Evolutionary conservation across 2,329 filamentous ascomycete species (phyloP).

Genomic region (Sclerotinia spermophila): DNA sequence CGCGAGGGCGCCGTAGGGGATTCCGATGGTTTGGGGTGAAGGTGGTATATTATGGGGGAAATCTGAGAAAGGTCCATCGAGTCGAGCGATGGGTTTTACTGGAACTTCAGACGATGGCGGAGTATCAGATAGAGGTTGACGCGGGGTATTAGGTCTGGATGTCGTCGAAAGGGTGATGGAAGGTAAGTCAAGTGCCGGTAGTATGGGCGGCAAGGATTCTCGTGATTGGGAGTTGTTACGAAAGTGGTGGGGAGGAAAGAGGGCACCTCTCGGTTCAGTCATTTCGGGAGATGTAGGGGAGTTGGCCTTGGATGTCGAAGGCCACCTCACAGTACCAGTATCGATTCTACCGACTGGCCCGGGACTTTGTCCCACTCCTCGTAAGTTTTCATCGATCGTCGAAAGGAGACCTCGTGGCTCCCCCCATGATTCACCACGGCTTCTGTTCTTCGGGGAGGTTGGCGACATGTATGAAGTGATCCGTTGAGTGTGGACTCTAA

Average conservation of each 20-base stretch:
- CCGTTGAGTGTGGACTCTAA: not conserved
- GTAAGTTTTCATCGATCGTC: not conserved
- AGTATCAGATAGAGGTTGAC: not conserved
- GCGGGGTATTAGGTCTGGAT: slow-evolving; percentile 5
- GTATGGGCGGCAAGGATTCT: not conserved
- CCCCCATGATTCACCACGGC: not conserved
- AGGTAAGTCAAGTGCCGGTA: slow-evolving; percentile 8
- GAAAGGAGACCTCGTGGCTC: slow-evolving; percentile 9
- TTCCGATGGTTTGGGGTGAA: not conserved
- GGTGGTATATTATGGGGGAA: not conserved
- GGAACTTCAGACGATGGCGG: not conserved
- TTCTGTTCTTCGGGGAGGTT: not conserved
- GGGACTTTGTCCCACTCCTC: not conserved
- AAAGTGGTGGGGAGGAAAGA: not conserved
- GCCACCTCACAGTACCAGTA: not conserved
- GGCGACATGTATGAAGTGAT: slow-evolving; percentile 11
- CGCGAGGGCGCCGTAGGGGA: not conserved
- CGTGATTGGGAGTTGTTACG: not conserved
- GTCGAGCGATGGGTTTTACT: not conserved
- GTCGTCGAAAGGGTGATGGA: not conserved
- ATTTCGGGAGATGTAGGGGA: slow-evolving; percentile 10
- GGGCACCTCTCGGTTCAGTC: not conserved
- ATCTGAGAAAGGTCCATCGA: slow-evolving; percentile 6
- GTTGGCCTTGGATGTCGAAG: not conserved
- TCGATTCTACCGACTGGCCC: not conserved